These are phyloP conservation scores for Prinsepia uniflora DNA, from an alignment of 306 rosid genomes.

Conservation along the genomic window DNA sequence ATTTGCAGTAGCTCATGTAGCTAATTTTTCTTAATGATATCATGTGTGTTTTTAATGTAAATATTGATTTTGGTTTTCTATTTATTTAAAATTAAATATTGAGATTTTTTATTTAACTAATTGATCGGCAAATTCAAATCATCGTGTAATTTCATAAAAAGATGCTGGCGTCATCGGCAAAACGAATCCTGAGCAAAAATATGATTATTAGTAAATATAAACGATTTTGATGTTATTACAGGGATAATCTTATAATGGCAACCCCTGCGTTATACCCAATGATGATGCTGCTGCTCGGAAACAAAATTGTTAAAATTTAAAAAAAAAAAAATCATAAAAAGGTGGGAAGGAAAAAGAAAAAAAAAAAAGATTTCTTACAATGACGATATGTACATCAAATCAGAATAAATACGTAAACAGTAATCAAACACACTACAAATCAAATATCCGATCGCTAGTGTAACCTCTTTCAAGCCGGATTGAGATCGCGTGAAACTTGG, in stretches of 20 bases:
- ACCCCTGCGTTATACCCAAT: constrained; percentile 42
- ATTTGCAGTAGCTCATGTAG: not conserved
- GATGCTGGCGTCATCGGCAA: too few species aligned
- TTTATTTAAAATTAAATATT: too few species aligned
- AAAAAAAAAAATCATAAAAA: constrained; percentile 12
- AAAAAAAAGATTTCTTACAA: constrained; percentile 41
- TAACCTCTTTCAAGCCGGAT: constrained; percentile 48
- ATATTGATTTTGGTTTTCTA: too few species aligned
- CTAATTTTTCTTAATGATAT: not conserved
- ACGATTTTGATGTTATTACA: constrained; percentile 28
- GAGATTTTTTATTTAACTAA: not conserved
- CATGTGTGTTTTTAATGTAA: not conserved
- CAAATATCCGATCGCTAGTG: constrained; percentile 19
- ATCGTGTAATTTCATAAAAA: too few species aligned
- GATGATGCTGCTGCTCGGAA: constrained; percentile 28
- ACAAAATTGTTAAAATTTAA: constrained; percentile 26
- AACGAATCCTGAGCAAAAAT: not conserved
- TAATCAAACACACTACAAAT: constrained; percentile 40
- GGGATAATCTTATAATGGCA: constrained; percentile 35
- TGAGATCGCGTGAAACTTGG: constrained; percentile 72
- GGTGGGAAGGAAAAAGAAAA: constrained; percentile 25
- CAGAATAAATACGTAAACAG: constrained; percentile 35
- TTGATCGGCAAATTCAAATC: too few species aligned
- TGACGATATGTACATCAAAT: constrained; percentile 77
- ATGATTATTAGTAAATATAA: constrained; percentile 20